Conservation (phyloP, 805 yeast species). For the Sungouiozyma ichnusensis region DNA sequence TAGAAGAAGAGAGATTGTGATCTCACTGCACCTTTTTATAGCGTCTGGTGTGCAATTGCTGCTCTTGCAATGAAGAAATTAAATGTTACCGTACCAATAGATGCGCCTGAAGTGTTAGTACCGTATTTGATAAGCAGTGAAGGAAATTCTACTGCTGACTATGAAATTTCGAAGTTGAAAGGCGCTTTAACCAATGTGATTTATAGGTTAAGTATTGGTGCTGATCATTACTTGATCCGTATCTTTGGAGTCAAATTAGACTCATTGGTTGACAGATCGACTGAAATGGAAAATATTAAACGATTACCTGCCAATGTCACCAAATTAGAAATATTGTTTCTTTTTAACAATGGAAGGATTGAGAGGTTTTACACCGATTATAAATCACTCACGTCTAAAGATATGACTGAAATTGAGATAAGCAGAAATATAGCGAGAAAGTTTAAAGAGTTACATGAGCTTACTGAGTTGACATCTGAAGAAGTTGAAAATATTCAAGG, state of each 20-base stretch:
- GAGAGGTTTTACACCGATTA: slow-evolving; percentile 83
- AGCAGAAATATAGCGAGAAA: slow-evolving; percentile 76
- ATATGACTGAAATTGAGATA: slow-evolving; percentile 57
- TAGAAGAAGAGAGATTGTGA: too few relatives aligned
- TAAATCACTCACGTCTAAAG: slow-evolving; percentile 54
- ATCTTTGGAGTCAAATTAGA: slow-evolving; percentile 82
- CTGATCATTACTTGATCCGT: slow-evolving; percentile 42
- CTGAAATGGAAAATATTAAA: slow-evolving; percentile 57
- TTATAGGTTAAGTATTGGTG: slow-evolving; percentile 45
- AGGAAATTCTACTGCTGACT: not conserved
- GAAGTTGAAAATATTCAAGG: slow-evolving; percentile 52
- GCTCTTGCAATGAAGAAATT: slow-evolving; percentile 5
- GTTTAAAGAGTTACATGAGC: slow-evolving; percentile 82
- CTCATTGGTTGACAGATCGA: slow-evolving; percentile 68
- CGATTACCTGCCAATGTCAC: slow-evolving; percentile 44
- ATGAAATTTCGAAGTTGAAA: slow-evolving; percentile 42
- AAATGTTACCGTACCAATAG: slow-evolving; percentile 5
- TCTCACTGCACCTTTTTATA: too few relatives aligned
- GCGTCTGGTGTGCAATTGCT: too few relatives aligned
- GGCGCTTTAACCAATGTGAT: slow-evolving; percentile 91
- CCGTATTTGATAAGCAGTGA: slow-evolving; percentile 3
- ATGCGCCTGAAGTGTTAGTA: slow-evolving; percentile 5
- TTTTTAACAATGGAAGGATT: slow-evolving; percentile 79
- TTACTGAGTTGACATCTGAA: slow-evolving; percentile 44
- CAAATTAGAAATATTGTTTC: slow-evolving; percentile 52